Percentiles rank a stretch among this genome's conserved stretches.
Evolutionary conservation across 1,284 basidiomycete species (phyloP).

Genomic region (Naganishia sp.): DNA sequence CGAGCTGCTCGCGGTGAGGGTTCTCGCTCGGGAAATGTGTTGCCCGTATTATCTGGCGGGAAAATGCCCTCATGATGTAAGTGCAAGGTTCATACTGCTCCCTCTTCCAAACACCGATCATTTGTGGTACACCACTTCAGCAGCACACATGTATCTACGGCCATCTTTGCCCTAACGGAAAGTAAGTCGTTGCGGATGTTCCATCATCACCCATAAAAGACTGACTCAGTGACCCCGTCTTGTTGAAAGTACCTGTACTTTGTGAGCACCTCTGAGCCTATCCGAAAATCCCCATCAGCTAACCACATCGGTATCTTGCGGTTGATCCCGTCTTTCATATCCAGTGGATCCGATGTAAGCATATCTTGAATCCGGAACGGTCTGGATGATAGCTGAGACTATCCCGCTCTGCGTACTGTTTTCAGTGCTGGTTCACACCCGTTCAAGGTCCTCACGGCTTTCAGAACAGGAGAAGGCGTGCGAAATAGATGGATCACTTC

Average conservation of each 20-base stretch:
- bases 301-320: neutral
- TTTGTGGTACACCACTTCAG: neutral
- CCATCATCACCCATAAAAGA: neutral
- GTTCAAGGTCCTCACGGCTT: conserved; percentile 17
- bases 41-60: conserved; percentile 28
- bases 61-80: conserved; percentile 19
- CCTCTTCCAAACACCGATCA: neutral
- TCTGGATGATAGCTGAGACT: neutral
- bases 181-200: neutral
- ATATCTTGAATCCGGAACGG: neutral
- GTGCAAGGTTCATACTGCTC: neutral
- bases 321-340: neutral
- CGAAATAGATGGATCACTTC: conserved; percentile 8
- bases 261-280: conserved; percentile 2
- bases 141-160: conserved; percentile 30
- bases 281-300: too few species aligned
- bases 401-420: neutral
- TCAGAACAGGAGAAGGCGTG: conserved; percentile 15
- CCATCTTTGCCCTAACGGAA: conserved; percentile 22
- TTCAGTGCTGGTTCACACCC: conserved; percentile 24
- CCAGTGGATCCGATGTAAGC: conserved; percentile 17
- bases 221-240: neutral
- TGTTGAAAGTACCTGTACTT: conserved; percentile 12
- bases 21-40: conserved; percentile 32
- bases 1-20: conserved; percentile 27